Conservation (phyloP, 2,329 filamentous ascomycete species). For the Nectriaceae sp. region DNA sequence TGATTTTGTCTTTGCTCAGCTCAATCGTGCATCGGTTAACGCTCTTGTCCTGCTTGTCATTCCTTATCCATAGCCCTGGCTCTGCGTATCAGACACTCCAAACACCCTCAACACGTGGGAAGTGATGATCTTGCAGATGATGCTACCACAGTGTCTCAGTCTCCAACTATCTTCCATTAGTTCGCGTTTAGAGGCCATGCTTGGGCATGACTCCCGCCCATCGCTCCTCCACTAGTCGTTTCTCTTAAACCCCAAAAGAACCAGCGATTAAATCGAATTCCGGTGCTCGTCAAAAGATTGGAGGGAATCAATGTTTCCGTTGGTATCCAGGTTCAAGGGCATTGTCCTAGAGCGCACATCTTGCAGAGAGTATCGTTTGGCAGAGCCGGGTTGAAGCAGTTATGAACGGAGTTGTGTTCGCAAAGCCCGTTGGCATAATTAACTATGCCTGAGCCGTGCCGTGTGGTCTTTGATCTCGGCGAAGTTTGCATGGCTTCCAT, state of each 20-base stretch:
- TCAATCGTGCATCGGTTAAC: too few relatives aligned
- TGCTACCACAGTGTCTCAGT: not conserved
- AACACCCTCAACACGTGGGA: not conserved
- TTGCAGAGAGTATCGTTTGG: slow-evolving; percentile 21
- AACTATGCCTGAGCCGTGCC: slow-evolving; percentile 12
- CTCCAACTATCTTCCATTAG: not conserved
- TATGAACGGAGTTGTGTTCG: slow-evolving; percentile 25
- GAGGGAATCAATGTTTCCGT: too few relatives aligned
- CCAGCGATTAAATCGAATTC: not conserved
- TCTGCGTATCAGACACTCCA: not conserved
- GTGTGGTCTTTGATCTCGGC: slow-evolving; percentile 3
- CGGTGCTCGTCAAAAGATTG: not conserved
- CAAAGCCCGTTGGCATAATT: slow-evolving; percentile 24
- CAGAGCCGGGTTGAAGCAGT: slow-evolving; percentile 21
- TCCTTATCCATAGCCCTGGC: not conserved
- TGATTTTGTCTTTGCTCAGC: too few relatives aligned
- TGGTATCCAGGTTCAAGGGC: slow-evolving; percentile 14
- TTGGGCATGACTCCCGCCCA: too few relatives aligned
- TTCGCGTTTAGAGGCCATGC: not conserved
- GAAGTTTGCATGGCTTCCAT: slow-evolving; percentile 4
- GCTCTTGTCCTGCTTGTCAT: too few relatives aligned
- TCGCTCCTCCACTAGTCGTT: too few relatives aligned
- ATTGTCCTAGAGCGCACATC: slow-evolving; percentile 27
- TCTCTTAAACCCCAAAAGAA: too few relatives aligned
- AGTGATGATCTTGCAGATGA: not conserved